Conservation (phyloP, 106 monocot genomes). For the Phalaenopsis equestris region DNA sequence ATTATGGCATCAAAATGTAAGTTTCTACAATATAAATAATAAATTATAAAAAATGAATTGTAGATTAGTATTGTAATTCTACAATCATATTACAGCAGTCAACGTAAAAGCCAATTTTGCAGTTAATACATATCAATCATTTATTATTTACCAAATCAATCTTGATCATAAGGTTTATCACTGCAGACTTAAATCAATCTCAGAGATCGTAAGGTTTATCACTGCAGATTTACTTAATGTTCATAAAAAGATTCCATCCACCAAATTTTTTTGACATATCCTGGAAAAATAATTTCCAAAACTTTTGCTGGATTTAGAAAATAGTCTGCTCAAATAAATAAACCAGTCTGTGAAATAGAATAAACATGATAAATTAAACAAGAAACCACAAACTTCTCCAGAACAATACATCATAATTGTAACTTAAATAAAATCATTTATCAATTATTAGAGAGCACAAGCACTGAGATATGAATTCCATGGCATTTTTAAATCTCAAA, state of each 20-base stretch:
- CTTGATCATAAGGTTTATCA: neutral
- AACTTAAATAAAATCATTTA: neutral
- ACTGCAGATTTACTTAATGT: neutral
- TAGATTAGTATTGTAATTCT: neutral
- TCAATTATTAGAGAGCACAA: neutral
- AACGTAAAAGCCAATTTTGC: neutral
- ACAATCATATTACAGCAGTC: neutral
- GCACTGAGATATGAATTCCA: neutral
- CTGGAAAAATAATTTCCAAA: neutral
- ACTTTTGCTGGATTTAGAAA: neutral
- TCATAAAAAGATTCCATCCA: neutral
- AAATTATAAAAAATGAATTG: neutral
- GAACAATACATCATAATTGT: conserved; percentile 2
- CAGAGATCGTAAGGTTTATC: neutral
- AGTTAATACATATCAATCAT: neutral
- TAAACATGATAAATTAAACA: neutral
- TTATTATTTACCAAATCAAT: neutral
- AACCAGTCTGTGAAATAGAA: neutral
- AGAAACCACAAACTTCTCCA: neutral
- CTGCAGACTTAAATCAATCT: neutral
- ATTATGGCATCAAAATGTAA: neutral
- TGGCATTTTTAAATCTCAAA: neutral
- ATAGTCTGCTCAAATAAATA: neutral
- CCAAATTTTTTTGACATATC: neutral
- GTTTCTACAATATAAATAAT: neutral